Percentiles rank a stretch among this genome's conserved stretches.
Evolutionary conservation across 169 alveolate species (phyloP).

Genomic region (Cryptosporidium ryanae): DNA sequence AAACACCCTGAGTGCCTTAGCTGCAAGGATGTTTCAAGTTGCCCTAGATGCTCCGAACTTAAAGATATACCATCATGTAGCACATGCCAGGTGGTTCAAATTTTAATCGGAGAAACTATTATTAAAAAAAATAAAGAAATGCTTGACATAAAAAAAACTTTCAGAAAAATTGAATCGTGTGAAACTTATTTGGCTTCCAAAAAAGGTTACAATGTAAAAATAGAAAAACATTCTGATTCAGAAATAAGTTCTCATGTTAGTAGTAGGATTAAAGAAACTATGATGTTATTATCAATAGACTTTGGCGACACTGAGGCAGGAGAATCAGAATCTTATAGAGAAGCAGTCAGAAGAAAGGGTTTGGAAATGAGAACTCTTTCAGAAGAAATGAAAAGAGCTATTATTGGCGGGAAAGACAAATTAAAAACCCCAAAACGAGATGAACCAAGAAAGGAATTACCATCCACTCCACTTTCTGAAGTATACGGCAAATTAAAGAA

Average conservation of each 20-base stretch:
- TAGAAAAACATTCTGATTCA: neutral
- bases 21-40: slow-evolving; percentile 24
- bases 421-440: neutral
- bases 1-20: slow-evolving; percentile 16
- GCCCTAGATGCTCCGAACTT: slow-evolving; percentile 40
- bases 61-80: slow-evolving; percentile 38
- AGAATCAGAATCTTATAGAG: neutral
- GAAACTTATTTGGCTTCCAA: slow-evolving; percentile 20
- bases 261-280: neutral
- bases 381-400: slow-evolving; percentile 15
- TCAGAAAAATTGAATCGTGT: slow-evolving; percentile 6
- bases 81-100: slow-evolving; percentile 29
- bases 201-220: neutral
- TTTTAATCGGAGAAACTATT: neutral
- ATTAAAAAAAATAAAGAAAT: slow-evolving; percentile 10
- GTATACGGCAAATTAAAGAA: neutral
- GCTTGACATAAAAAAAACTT: neutral
- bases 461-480: neutral
- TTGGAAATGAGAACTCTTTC: neutral
- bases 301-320: neutral
- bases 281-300: neutral
- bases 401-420: slow-evolving; percentile 8
- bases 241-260: neutral
- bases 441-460: neutral
- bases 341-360: neutral